Conservation (phyloP, 164 flowering plant genomes). For the Taxillus chinensis region DNA sequence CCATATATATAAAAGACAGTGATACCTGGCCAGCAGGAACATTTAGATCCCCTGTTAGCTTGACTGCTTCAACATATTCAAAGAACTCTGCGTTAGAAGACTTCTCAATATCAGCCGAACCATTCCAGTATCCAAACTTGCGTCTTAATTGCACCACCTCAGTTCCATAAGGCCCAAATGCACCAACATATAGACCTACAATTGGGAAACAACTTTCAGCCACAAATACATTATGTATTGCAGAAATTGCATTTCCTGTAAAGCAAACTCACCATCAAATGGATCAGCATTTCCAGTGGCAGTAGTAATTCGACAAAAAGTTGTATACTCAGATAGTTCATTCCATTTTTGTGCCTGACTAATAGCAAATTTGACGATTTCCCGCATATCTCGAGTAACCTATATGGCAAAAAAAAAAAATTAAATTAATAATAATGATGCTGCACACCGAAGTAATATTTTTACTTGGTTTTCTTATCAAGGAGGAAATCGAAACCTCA, state of each 20-base stretch:
- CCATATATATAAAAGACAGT: conserved; percentile 1
- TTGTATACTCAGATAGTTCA: conserved; percentile 48
- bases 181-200: conserved; percentile 85
- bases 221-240: no score
- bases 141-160: conserved; percentile 92
- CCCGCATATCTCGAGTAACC: conserved; percentile 73
- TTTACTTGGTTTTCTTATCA: neutral
- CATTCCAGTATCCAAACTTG: conserved; percentile 78
- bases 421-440: neutral
- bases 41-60: conserved; percentile 89
- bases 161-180: conserved; percentile 90
- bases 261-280: conserved; percentile 54
- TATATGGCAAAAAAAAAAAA: conserved; percentile 13
- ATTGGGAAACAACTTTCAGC: neutral
- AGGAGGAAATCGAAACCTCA: no score
- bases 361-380: conserved; percentile 76
- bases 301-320: conserved; percentile 54
- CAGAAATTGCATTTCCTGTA: neutral
- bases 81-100: conserved; percentile 71
- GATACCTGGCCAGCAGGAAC: conserved; percentile 95
- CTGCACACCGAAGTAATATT: neutral
- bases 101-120: conserved; percentile 22
- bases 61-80: conserved; percentile 95
- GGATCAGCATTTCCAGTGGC: conserved; percentile 64
- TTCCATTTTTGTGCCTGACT: conserved; percentile 73